Percentiles rank a stretch among this genome's conserved stretches.
Evolutionary conservation across 2,329 filamentous ascomycete genomes (phyloP).

Genomic region (Xylariomycetidae sp.): DNA sequence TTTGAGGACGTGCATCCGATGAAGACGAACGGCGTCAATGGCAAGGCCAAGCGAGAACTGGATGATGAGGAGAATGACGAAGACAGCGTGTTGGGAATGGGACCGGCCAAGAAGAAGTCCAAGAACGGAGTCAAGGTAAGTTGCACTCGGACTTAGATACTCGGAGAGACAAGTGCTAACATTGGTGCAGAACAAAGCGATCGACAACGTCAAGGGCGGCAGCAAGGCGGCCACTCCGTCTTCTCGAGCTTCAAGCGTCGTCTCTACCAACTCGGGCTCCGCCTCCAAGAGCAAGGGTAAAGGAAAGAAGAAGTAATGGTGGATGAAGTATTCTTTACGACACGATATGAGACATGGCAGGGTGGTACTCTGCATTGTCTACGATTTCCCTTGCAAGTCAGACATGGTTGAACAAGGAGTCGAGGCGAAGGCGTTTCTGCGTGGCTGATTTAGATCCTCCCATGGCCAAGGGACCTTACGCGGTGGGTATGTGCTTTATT

Average conservation of each 20-base stretch:
- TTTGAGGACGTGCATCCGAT: slow-evolving; percentile 64
- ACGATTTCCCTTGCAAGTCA: too few relatives aligned
- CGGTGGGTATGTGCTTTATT: too few relatives aligned
- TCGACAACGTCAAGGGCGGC: slow-evolving; percentile 79
- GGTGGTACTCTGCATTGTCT: too few relatives aligned
- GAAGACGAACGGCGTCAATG: slow-evolving; percentile 55
- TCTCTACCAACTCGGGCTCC: slow-evolving; percentile 60
- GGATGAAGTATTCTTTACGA: too few relatives aligned
- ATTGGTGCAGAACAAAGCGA: slow-evolving; percentile 71
- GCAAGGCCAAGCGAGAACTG: slow-evolving; percentile 65
- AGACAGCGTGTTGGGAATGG: slow-evolving; percentile 70
- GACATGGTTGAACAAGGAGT: too few relatives aligned
- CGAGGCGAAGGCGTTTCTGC: too few relatives aligned
- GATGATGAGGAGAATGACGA: slow-evolving; percentile 83
- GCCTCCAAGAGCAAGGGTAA: slow-evolving; percentile 37
- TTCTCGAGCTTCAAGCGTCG: slow-evolving; percentile 83
- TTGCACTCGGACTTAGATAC: background rate
- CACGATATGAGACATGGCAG: too few relatives aligned
- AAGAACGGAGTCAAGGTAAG: slow-evolving; percentile 84
- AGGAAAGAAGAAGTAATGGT: slow-evolving; percentile 52
- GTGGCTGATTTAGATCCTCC: too few relatives aligned
- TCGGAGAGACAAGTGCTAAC: slow-evolving; percentile 10
- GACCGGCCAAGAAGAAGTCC: slow-evolving; percentile 89
- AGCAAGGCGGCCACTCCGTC: slow-evolving; percentile 72
- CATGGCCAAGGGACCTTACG: too few relatives aligned